Evolutionary conservation across 768 basidiomycete genomes (phyloP), one percentile per base, ranked within the genome.

Genomic region (Pulveroboletus sp.): DNA sequence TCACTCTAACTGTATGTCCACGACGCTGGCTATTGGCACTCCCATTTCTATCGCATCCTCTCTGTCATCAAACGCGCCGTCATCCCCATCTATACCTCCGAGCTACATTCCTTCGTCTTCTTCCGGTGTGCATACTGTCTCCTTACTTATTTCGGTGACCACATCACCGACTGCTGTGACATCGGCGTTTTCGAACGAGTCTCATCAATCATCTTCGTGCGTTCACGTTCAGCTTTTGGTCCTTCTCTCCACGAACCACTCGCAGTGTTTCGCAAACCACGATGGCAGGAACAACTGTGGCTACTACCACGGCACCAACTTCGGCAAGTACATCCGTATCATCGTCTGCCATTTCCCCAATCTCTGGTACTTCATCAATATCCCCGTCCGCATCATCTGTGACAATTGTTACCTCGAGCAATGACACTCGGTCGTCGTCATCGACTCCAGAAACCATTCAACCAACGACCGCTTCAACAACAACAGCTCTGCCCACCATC

Each of bases 61-160:
- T 44, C 12, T 52, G 33, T 50, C 62, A 31, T 46, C 48, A 46
- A 43, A 46, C 51, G 47, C 24, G 18, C 43, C 57, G 24, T 57
- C 40, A 9, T 26, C 57, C 6, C 35, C 55, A 35, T 46, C 48
- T 28, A 30, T 50, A 43, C 8, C 43, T 39, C 42, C 52, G 32
- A 43, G 41, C 28, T 39, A 39, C 43, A 41, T 12, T 21, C 12
- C 48, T 32, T 51, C 57, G 28, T 48, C 51, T 39, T 38, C 57
- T 24, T 21, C 56, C 17, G 37, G 51, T 33, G 43, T 49, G 39
- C 28, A 58, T 18, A 50, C 55, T 17, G 48, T 62, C 24, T 58
- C 66, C 15, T 52, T 58, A 33, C 54, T 61, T 36, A 51, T 65
- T 17, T 51, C 67, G 43, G 61, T 64, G 28, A 41, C 60, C 31